phyloP scores from a whole-genome alignment of 345 rosid genomes.

The Camelina hispida region DNA sequence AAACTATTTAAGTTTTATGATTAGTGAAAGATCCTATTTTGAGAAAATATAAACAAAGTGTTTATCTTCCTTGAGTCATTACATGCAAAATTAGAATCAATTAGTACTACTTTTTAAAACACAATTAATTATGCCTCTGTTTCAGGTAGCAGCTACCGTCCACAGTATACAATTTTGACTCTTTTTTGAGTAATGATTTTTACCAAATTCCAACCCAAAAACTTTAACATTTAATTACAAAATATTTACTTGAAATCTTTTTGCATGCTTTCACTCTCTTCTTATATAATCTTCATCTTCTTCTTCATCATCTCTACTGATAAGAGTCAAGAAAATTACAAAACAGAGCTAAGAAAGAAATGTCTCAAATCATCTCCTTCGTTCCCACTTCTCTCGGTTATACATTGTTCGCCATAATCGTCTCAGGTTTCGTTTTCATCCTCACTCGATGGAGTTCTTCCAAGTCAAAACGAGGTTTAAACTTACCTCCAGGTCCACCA shows the following conservation, averaged over 20 bases:
- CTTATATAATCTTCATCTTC: conserved; percentile 5
- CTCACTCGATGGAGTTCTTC: conserved; percentile 22
- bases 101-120: neutral
- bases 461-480: conserved; percentile 44
- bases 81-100: neutral
- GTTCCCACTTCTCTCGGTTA: neutral
- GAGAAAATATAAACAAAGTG: neutral
- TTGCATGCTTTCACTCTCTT: conserved; percentile 31
- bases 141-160: conserved; percentile 1
- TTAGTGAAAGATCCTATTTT: neutral
- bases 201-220: conserved; percentile 14
- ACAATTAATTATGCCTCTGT: neutral
- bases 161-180: too few species aligned
- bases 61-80: too few species aligned
- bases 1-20: neutral
- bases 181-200: conserved; percentile 13
- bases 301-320: neutral
- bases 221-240: neutral
- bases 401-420: conserved; percentile 41
- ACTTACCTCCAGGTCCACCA: conserved; percentile 89
- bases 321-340: neutral
- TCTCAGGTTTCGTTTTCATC: conserved; percentile 50
- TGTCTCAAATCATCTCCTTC: conserved; percentile 10
- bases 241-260: too few species aligned
- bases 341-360: neutral